Conservation (phyloP, 345 rosid genomes). For the Salix suchowensis region DNA sequence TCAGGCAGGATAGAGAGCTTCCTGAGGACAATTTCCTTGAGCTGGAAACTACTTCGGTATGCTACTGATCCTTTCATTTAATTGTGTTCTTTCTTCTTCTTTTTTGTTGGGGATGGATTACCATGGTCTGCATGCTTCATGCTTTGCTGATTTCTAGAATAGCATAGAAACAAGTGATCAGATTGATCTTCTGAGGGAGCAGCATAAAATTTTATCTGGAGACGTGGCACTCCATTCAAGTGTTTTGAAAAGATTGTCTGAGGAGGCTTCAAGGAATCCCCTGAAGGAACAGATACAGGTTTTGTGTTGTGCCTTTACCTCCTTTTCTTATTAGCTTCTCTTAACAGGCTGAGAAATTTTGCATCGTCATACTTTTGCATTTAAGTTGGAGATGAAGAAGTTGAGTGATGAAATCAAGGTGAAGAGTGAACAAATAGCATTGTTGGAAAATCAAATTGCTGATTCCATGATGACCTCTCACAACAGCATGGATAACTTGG, state of each 20-base stretch:
- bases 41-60: slow-evolving; percentile 76
- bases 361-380: slow-evolving; percentile 23
- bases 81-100: background rate
- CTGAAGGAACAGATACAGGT: slow-evolving; percentile 66
- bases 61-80: slow-evolving; percentile 8
- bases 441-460: slow-evolving; percentile 75
- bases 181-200: slow-evolving; percentile 86
- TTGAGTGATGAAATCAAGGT: slow-evolving; percentile 64
- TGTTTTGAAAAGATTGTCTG: slow-evolving; percentile 73
- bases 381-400: slow-evolving; percentile 68
- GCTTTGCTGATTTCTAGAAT: slow-evolving; percentile 43
- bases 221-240: slow-evolving; percentile 83
- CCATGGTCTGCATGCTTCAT: background rate
- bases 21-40: slow-evolving; percentile 65
- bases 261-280: slow-evolving; percentile 70
- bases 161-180: slow-evolving; percentile 74
- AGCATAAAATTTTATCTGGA: slow-evolving; percentile 83
- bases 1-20: slow-evolving; percentile 59
- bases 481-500: slow-evolving; percentile 52
- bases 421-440: slow-evolving; percentile 71
- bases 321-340: slow-evolving; percentile 11
- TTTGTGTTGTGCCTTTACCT: slow-evolving; percentile 12
- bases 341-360: slow-evolving; percentile 13
- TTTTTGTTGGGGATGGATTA: background rate
- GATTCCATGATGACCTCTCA: slow-evolving; percentile 55